Evolutionary conservation across 1,139 yeast species (phyloP), one percentile per base, ranked within the genome.

Genomic region (Lizanozyma gosingica): DNA sequence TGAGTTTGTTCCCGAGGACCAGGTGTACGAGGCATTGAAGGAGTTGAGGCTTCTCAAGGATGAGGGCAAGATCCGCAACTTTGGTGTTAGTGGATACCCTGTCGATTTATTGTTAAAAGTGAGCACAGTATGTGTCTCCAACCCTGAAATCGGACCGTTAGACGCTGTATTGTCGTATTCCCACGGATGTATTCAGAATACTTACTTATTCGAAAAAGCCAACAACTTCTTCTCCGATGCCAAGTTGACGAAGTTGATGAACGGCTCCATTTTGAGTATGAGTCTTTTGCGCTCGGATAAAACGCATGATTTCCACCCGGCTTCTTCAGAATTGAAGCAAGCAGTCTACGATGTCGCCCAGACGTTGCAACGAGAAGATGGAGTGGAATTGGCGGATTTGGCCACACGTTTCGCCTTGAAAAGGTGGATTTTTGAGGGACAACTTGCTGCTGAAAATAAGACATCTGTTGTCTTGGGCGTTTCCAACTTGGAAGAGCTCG

Each of bases 11-110:
- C 59, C 69, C 1, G 72, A 72, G 18, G 67, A 60, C 1, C 71
- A 73, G 17, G 75, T 82, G 4, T 52, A 76, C 22, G 82, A 60
- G 17, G 97, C 95, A 0, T 63, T 88, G 41, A 60, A 56, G 34
- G 83, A 78, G 49, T 68, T 87, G 49, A 71, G 65, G 50, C 51
- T 52, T 38, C 62, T 90, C 50, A 83, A 86, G 56, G 52, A 65
- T 3, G 78, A 79, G 51, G 95, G 95, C 0, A 35, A 73, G 4
- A 70, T 87, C 37, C 65, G 62, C 37, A 67, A 80, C 50, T 73
- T 88, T 43, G 97, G 97, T 4, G 63, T 88, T 37, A 80, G 94
- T 8, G 97, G 97, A 0, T 88, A 87, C 54, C 97, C 97, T 0
- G 79, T 90, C 17, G 78, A 77, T 15, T 80, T 76, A 43, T 63